Evolutionary conservation across 495 filamentous ascomycete species (phyloP).

Genomic region (Peziza echinospora): DNA sequence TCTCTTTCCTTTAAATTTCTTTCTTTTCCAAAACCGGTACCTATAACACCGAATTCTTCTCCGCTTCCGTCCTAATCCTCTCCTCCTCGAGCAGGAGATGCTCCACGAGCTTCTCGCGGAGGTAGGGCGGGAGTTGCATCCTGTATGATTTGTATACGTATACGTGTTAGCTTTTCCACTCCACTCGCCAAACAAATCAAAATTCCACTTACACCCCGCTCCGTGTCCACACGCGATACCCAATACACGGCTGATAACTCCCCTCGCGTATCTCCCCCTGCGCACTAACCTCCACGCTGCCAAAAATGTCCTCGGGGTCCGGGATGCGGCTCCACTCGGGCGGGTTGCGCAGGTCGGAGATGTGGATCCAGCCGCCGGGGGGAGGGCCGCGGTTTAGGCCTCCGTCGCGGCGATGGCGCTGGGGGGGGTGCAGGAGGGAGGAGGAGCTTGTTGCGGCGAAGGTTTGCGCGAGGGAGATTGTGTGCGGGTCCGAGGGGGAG

Average conservation of each 20-base stretch:
- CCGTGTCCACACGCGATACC: conserved; percentile 46
- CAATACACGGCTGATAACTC: conserved; percentile 36
- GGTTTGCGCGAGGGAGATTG: conserved; percentile 48
- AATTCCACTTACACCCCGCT: conserved; percentile 42
- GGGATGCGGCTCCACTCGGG: conserved; percentile 84
- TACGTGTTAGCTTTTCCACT: conserved; percentile 7
- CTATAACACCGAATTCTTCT: too few relatives aligned
- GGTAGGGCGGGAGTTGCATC: conserved; percentile 34
- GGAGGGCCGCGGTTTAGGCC: conserved; percentile 36
- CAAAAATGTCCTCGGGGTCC: conserved; percentile 82
- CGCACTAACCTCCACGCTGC: conserved; percentile 68
- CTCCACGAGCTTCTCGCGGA: conserved; percentile 34
- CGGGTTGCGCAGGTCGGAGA: conserved; percentile 60
- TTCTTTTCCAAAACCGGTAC: too few relatives aligned
- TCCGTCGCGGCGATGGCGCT: conserved; percentile 39
- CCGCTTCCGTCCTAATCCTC: conserved; percentile 10
- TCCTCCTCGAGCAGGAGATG: conserved; percentile 27
- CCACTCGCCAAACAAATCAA: neutral
- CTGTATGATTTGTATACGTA: conserved; percentile 11
- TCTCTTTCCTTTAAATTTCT: too few relatives aligned
- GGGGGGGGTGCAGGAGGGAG: conserved; percentile 21
- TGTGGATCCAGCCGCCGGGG: conserved; percentile 70
- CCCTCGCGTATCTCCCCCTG: conserved; percentile 40
- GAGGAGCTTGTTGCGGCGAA: too few relatives aligned
- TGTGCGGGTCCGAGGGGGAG: conserved; percentile 57